phyloP scores from a whole-genome alignment of 495 filamentous ascomycete genomes.

The Beverwykella pulmonaria region DNA sequence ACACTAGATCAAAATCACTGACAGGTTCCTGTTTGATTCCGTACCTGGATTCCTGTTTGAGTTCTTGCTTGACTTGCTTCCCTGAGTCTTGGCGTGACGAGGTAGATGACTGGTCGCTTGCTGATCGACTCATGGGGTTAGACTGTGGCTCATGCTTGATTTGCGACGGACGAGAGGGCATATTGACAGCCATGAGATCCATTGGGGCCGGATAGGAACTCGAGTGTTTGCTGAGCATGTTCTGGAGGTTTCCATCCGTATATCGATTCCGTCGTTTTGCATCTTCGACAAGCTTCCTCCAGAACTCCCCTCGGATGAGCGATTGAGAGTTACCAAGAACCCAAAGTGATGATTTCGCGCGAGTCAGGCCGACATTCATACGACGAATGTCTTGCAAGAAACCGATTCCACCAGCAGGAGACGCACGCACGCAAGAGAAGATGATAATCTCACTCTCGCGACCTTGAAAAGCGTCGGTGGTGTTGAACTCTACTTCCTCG shows the following conservation, averaged over 20 bases:
- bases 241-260: conserved; percentile 67
- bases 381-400: conserved; percentile 97
- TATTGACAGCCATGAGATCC: background rate
- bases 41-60: conserved; percentile 12
- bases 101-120: background rate
- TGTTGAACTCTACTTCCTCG: conserved; percentile 90
- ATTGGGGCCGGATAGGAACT: conserved; percentile 16
- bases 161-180: conserved; percentile 6
- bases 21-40: conserved; percentile 9
- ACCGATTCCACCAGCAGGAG: conserved; percentile 84
- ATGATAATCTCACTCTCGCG: conserved; percentile 97
- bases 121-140: conserved; percentile 1
- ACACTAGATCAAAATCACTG: background rate
- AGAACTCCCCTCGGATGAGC: conserved; percentile 83
- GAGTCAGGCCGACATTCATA: conserved; percentile 98
- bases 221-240: conserved; percentile 54
- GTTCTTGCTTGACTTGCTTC: conserved; percentile 5
- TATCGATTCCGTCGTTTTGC: conserved; percentile 74
- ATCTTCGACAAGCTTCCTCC: conserved; percentile 81
- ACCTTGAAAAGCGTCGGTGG: conserved; percentile 96
- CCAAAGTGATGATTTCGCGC: conserved; percentile 94
- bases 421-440: conserved; percentile 95
- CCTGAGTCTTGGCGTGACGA: background rate
- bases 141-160: background rate
- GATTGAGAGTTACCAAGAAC: conserved; percentile 89